A percentile compares a stretch with the other conserved stretches of the same genome.
phyloP scores from a whole-genome alignment of 208 protist genomes.

The Leishmania lainsoni region DNA sequence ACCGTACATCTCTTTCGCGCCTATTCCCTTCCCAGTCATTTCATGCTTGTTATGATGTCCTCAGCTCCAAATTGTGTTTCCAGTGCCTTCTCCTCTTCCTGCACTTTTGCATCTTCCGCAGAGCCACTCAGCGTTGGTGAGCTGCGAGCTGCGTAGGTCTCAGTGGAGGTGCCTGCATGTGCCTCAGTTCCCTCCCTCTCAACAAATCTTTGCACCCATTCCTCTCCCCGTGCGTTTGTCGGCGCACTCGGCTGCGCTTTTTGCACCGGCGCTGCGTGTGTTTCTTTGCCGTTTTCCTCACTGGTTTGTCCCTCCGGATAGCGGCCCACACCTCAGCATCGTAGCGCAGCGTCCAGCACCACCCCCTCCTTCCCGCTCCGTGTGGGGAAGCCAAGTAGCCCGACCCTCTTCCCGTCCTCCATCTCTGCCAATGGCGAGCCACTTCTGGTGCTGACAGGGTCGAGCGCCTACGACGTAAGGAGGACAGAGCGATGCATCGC shows the following conservation, averaged over 20 bases:
- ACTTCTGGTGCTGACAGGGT: background rate
- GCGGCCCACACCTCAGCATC: no score
- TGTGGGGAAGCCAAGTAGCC: background rate
- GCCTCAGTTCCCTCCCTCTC: background rate
- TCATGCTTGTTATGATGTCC: background rate
- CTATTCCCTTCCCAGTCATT: background rate
- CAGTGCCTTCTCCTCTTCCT: background rate
- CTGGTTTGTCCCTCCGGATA: no score
- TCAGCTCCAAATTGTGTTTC: background rate
- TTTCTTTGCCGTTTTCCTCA: no score
- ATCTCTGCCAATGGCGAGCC: no score
- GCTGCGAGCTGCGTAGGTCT: background rate
- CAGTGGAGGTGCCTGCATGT: background rate
- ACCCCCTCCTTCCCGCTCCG: background rate
- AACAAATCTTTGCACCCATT: background rate
- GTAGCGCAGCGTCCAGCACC: no score
- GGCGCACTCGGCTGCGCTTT: no score
- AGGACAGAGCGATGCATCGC: background rate
- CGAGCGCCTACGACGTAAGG: background rate
- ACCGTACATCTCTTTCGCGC: background rate
- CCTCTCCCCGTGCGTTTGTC: no score
- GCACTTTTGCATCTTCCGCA: background rate
- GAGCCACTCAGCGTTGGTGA: background rate
- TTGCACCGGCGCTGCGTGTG: no score
- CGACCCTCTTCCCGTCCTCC: background rate